Evolutionary conservation across 192 early-diverging fungal species (phyloP).

Genomic region (Mortierella claussenii): DNA sequence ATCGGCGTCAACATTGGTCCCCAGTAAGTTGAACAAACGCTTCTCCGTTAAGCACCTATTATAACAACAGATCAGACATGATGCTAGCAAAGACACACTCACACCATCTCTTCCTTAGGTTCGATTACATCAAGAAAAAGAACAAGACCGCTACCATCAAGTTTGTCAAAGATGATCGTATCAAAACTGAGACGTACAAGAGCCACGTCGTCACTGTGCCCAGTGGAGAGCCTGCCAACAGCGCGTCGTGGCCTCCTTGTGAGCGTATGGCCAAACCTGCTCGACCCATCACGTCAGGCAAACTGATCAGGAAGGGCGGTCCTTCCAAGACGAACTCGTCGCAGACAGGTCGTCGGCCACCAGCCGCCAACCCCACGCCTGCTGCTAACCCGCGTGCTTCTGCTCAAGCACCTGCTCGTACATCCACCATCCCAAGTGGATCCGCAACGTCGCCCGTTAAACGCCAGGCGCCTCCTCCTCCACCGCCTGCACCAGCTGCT

Average conservation of each 20-base stretch:
- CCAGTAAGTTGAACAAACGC: conserved; percentile 22
- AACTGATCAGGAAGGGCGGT: conserved; percentile 38
- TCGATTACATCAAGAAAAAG: conserved; percentile 79
- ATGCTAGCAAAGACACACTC: too few relatives aligned
- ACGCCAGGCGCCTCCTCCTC: conserved; percentile 63
- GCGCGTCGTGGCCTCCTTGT: conserved; percentile 57
- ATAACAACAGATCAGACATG: too few relatives aligned
- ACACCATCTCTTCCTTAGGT: conserved; percentile 18
- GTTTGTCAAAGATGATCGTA: conserved; percentile 75
- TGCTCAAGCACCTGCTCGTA: conserved; percentile 6
- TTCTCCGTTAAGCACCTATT: too few relatives aligned
- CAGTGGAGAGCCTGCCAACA: conserved; percentile 72
- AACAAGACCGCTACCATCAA: conserved; percentile 77
- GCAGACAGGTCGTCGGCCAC: conserved; percentile 19
- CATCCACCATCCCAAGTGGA: conserved; percentile 1
- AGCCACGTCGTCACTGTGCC: conserved; percentile 72
- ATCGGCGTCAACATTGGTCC: conserved; percentile 68
- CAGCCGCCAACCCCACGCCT: conserved; percentile 12
- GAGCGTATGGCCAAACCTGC: conserved; percentile 27
- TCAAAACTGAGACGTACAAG: conserved; percentile 69
- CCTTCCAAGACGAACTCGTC: conserved; percentile 8
- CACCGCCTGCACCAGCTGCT: conserved; percentile 56
- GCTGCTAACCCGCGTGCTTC: conserved; percentile 10
- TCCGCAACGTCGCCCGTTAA: conserved; percentile 35
- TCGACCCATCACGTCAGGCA: conserved; percentile 52